A percentile compares a stretch with the other conserved stretches of the same genome.
Evolutionary conservation across 2,329 filamentous ascomycete species (phyloP).

Genomic region (Taxawa tesnikishii): DNA sequence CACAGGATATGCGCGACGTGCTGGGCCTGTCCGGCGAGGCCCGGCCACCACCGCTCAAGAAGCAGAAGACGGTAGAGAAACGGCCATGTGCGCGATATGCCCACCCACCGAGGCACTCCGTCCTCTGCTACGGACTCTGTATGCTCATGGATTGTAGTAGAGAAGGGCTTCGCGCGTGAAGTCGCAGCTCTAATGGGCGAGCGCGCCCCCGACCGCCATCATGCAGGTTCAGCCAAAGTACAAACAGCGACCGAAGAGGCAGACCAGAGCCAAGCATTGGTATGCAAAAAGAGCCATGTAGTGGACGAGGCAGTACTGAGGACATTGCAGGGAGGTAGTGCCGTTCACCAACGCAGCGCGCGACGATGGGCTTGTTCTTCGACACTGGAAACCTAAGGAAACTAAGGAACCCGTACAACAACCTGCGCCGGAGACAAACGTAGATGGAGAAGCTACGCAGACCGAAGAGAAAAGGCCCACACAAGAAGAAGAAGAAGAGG

Average conservation of each 20-base stretch:
- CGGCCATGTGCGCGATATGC: conserved; percentile 33
- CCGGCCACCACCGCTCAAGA: conserved; percentile 50
- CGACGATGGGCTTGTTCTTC: conserved; percentile 55
- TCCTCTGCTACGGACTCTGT: no score
- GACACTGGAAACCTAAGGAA: conserved; percentile 66
- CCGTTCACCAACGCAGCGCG: conserved; percentile 71
- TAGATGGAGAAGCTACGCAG: conserved; percentile 13
- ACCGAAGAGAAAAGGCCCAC: conserved; percentile 18
- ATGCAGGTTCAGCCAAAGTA: conserved; percentile 38
- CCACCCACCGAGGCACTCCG: no score
- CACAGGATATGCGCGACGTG: conserved; percentile 68
- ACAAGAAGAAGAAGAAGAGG: conserved; percentile 28
- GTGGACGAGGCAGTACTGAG: conserved; percentile 25
- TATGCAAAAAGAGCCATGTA: neutral
- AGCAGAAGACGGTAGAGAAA: conserved; percentile 55
- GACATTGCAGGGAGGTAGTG: conserved; percentile 51
- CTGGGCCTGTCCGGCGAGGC: conserved; percentile 59
- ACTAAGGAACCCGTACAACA: conserved; percentile 15
- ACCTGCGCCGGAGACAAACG: conserved; percentile 14
- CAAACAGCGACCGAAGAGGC: conserved; percentile 36
- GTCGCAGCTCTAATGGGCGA: conserved; percentile 39
- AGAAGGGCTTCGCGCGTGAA: conserved; percentile 36
- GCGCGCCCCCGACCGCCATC: conserved; percentile 33
- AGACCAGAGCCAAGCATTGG: conserved; percentile 25
- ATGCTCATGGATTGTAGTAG: conserved; percentile 7